Evolutionary conservation across 1,284 basidiomycete genomes (phyloP).

Genomic region (Agaricales sp.): DNA sequence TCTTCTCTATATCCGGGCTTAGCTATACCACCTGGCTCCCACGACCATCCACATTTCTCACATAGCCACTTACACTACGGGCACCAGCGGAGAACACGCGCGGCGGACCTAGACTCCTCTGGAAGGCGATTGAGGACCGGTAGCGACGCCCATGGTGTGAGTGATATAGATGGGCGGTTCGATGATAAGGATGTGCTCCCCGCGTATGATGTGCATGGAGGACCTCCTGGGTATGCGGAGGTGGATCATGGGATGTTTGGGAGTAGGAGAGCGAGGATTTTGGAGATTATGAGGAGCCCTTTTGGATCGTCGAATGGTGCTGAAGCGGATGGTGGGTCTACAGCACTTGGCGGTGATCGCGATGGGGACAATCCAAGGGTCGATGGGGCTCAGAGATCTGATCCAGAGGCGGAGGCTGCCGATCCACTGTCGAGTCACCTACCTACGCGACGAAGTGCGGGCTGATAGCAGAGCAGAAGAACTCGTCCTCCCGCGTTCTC

Average conservation of each 20-base stretch:
- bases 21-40: not conserved
- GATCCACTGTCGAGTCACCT: too few relatives aligned
- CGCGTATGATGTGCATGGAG: not conserved
- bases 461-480: too few relatives aligned
- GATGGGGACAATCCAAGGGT: not conserved
- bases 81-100: not conserved
- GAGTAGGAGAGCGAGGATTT: not conserved
- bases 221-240: not conserved
- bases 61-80: not conserved
- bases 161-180: not conserved
- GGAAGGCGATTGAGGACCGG: not conserved
- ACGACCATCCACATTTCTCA: not conserved
- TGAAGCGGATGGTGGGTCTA: not conserved
- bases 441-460: too few relatives aligned
- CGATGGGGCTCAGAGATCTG: not conserved
- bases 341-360: not conserved
- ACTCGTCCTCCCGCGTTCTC: too few relatives aligned
- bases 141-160: too few relatives aligned
- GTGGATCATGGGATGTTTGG: too few relatives aligned
- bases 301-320: not conserved
- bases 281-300: not conserved
- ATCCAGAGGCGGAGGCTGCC: not conserved
- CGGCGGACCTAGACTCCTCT: not conserved
- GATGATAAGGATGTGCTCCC: not conserved
- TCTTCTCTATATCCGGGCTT: not conserved